These are phyloP conservation scores for Colletotrichum plurivorum DNA, from an alignment of 2,329 filamentous ascomycete genomes.

Conservation along the genomic window DNA sequence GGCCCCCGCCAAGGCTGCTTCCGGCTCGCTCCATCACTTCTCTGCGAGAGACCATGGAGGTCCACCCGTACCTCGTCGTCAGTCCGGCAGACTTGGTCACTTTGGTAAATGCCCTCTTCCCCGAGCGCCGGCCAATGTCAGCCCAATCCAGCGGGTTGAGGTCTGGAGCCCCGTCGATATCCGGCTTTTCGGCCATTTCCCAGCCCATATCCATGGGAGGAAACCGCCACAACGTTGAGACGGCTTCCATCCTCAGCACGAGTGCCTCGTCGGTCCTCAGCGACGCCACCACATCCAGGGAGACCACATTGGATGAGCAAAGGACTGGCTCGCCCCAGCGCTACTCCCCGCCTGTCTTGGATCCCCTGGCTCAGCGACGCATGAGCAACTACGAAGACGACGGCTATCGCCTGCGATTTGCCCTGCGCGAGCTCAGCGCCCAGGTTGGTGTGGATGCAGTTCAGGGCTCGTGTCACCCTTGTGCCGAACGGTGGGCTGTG, in stretches of 20 bases:
- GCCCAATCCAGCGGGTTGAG: constrained; percentile 72
- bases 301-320: constrained; percentile 73
- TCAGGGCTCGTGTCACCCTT: constrained; percentile 81
- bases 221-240: constrained; percentile 72
- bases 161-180: constrained; percentile 78
- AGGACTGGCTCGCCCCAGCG: constrained; percentile 64
- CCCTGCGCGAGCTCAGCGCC: constrained; percentile 79
- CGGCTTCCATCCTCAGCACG: constrained; percentile 79
- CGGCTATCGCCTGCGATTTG: constrained; percentile 74
- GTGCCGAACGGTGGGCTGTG: constrained; percentile 86
- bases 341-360: constrained; percentile 67
- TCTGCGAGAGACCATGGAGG: constrained; percentile 81
- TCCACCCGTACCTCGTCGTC: constrained; percentile 84
- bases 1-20: constrained; percentile 70
- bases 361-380: constrained; percentile 59
- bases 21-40: constrained; percentile 81
- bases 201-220: constrained; percentile 76
- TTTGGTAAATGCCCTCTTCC: constrained; percentile 86
- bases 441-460: constrained; percentile 74
- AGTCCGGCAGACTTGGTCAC: constrained; percentile 85
- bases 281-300: constrained; percentile 76
- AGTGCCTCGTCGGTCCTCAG: constrained; percentile 81
- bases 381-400: constrained; percentile 73
- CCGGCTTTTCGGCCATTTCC: constrained; percentile 77
- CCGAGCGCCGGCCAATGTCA: constrained; percentile 77